Conservation (phyloP, 129 eudicot genomes). For the Calendula officinalis region DNA sequence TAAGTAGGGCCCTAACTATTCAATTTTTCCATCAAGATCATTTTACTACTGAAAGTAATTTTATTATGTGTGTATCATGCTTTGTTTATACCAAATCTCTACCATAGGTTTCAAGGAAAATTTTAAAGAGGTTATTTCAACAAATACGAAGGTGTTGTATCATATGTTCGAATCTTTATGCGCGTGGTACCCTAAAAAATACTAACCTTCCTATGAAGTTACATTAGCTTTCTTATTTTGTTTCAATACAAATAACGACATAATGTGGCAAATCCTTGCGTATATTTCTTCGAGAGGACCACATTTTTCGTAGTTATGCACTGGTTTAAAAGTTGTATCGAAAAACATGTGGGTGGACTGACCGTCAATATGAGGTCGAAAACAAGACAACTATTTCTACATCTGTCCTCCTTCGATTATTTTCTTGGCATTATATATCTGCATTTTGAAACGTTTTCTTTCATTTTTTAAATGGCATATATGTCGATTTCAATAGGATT, state of each 20-base stretch:
- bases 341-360: constrained; percentile 12
- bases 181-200: background rate
- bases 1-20: too few species aligned
- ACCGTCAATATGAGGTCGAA: background rate
- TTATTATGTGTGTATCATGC: too few species aligned
- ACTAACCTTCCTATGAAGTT: background rate
- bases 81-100: too few species aligned
- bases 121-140: background rate
- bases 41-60: too few species aligned
- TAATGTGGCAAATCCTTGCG: background rate
- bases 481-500: background rate
- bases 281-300: constrained; percentile 22
- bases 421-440: background rate
- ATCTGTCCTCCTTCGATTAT: background rate
- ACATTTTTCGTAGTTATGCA: background rate
- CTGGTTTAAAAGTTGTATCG: constrained; percentile 16
- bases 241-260: background rate
- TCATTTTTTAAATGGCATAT: background rate
- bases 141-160: background rate
- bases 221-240: constrained; percentile 11
- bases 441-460: background rate
- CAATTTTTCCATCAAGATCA: too few species aligned
- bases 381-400: constrained; percentile 18
- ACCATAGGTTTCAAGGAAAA: too few species aligned
- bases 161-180: background rate